Conservation (phyloP, 768 basidiomycete species). For the Boletus pseudo-olivaceus region DNA sequence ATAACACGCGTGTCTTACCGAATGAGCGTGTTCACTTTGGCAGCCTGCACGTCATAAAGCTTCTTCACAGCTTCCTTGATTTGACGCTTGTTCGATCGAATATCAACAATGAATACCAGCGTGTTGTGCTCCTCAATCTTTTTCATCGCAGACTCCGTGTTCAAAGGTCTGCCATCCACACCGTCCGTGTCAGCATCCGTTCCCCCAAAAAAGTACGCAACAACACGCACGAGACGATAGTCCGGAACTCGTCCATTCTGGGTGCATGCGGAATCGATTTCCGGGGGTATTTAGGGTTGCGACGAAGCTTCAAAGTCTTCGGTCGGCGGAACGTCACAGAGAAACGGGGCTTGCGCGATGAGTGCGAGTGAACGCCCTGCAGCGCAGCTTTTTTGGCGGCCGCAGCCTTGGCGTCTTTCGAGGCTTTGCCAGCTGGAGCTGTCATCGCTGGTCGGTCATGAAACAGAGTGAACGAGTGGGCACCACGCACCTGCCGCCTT, state of each 20-base stretch:
- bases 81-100: slow-evolving; percentile 96
- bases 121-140: slow-evolving; percentile 99
- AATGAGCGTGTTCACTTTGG: slow-evolving; percentile 97
- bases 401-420: slow-evolving; percentile 72
- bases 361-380: slow-evolving; percentile 76
- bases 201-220: neutral
- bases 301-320: slow-evolving; percentile 82
- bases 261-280: slow-evolving; percentile 91
- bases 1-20: slow-evolving; percentile 53
- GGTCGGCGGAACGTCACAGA: slow-evolving; percentile 95
- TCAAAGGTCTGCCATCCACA: slow-evolving; percentile 57
- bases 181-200: neutral
- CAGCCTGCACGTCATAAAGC: slow-evolving; percentile 94
- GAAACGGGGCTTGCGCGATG: slow-evolving; percentile 75
- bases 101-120: slow-evolving; percentile 94
- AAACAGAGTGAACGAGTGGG: slow-evolving; percentile 26
- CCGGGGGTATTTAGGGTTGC: slow-evolving; percentile 91
- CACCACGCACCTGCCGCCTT: slow-evolving; percentile 44
- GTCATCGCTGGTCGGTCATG: neutral
- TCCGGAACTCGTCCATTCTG: slow-evolving; percentile 95
- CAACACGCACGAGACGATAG: slow-evolving; percentile 75
- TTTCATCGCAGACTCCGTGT: slow-evolving; percentile 99
- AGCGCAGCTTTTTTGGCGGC: slow-evolving; percentile 95
- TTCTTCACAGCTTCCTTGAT: slow-evolving; percentile 99
- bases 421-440: slow-evolving; percentile 28